Percentiles rank a stretch among this genome's conserved stretches.
These are phyloP conservation scores for Ogataea trehalophila DNA, from an alignment of 805 yeast species.

Conservation along the genomic window DNA sequence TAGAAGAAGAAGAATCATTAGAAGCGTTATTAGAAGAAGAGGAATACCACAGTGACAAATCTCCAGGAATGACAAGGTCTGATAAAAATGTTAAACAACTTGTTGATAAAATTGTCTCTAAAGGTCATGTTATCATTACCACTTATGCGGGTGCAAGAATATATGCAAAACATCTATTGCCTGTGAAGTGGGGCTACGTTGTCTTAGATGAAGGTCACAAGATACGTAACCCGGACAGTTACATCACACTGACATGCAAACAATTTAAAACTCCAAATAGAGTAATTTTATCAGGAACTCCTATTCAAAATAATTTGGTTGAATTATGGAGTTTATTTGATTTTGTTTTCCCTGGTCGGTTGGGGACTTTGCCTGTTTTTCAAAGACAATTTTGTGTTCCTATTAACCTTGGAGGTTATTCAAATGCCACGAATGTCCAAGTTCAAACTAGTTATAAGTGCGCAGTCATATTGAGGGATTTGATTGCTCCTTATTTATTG, in stretches of 20 bases:
- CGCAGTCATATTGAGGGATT: slow-evolving; percentile 83
- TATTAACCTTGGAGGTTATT: slow-evolving; percentile 95
- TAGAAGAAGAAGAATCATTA: slow-evolving; percentile 42
- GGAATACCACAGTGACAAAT: slow-evolving; percentile 30
- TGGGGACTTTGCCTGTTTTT: slow-evolving; percentile 93
- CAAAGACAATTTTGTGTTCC: slow-evolving; percentile 91
- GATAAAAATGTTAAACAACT: slow-evolving; percentile 34
- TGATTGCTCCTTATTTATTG: slow-evolving; percentile 84
- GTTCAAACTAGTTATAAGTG: slow-evolving; percentile 96
- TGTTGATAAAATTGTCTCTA: slow-evolving; percentile 50
- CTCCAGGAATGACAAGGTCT: slow-evolving; percentile 22
- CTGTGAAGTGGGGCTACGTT: slow-evolving; percentile 81
- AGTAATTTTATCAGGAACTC: slow-evolving; percentile 89
- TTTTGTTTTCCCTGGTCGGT: slow-evolving; percentile 88
- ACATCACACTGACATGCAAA: slow-evolving; percentile 79
- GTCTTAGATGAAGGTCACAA: slow-evolving; percentile 96
- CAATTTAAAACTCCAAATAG: slow-evolving; percentile 80
- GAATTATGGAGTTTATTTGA: slow-evolving; percentile 96
- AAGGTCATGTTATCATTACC: slow-evolving; percentile 84
- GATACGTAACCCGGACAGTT: slow-evolving; percentile 91
- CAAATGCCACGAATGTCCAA: slow-evolving; percentile 92
- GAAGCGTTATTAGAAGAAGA: slow-evolving; percentile 41
- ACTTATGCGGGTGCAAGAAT: slow-evolving; percentile 64
- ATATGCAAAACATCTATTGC: slow-evolving; percentile 54
- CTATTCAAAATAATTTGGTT: slow-evolving; percentile 87